Base-by-base conservation (phyloP, 2,329 filamentous ascomycete genomes). In the Nemania abortiva region DNA sequence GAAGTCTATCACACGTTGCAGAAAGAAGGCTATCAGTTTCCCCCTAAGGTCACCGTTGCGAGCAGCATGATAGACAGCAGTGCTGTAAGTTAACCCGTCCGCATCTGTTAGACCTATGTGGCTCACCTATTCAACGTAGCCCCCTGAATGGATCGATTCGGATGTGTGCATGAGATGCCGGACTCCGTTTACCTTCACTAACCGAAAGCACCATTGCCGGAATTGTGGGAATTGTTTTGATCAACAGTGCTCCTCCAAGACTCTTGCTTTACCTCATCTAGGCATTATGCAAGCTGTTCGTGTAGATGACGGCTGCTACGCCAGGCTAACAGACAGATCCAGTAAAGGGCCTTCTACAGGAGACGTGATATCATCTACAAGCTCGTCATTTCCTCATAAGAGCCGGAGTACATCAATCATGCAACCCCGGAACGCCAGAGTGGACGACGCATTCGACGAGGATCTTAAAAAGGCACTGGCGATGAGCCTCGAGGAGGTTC, bases 171-270 rank as follows among this genome's bases (percentile, higher is more conserved):
- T 99, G 94, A 92, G 96, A 78, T 99, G 96, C 80, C 90, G 96
- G 74, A 98, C 95, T 13, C 83, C 94, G 20, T 99, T 99, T 77
- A 98, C 94, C 56, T 98, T 99, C 78, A 99, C 95, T 65, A 99
- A 99, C 80, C 91, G 96, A 77, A 99, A 98, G 79, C 96, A 99
- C 79, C 96, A 99, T 80, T 99, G 96, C 78, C 91, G 96, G 73
- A 99, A 99, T 80, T 99, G 96, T 77, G 96, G 96, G 60, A 97
- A 96, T 81, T 96, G 97, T 76, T 99, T 99, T 79, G 97, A 97
- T 78, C 94, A 95, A 72, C 91, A 96, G 76, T 99, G 96, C 79
- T 98, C 95, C 15, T 91, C 89, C 84, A 98, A 98, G 83, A 90
- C 88, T 24, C 87, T 97, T 49, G 91, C 96, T 5, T 84, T 99